Base-by-base conservation (phyloP, 2,329 filamentous ascomycete species). In the Colletotrichum brevisporum region DNA sequence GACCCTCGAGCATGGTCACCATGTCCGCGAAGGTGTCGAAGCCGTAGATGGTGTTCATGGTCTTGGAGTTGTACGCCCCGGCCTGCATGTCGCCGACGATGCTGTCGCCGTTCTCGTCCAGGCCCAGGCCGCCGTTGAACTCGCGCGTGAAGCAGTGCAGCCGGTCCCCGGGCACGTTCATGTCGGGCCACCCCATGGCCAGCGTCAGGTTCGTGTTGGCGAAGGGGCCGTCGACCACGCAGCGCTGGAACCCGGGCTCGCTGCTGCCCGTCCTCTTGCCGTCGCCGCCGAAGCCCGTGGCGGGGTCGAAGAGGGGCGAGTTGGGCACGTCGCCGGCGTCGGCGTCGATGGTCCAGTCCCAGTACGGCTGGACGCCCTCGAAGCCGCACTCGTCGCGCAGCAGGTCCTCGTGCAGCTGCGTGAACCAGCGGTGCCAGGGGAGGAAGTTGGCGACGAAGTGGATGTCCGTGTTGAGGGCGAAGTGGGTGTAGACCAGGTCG, bases 341-440 rank as follows among this genome's bases (percentile, higher is more conserved):
- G 50, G 69, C 70, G 56, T 77, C 75, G 21, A 76, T 69, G 18
- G 69, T 74, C 74, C 74, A 77, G 63, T 78, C 75, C 76, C 77
- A 79, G 68, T 78, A 76, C 47, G 79, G 78, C 61, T 80, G 79
- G 10, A 71, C 65, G 18, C 77, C 78, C 5, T 56, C 73, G 71
- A 76, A 80, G 55, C 73, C 73, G 63, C 79, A 81, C 57, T 78
- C 74, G 2, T 60, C 73, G 24, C 74, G 71, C 1, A 81, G 72
- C 0, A 75, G 67, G 16, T 71, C 21, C 63, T 81, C 78, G 61
- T 80, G 78, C 8, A 76, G 64, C 26, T 76, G 70, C 15, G 79
- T 67, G 59, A 76, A 74, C 36, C 74, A 76, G 9, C 79, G 76
- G 69, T 82, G 79, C 74, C 76, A 81, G 1, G 79, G 78, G 24